phyloP scores from a whole-genome alignment of 441 rosid genomes.

The Arabidopsis lyrata region DNA sequence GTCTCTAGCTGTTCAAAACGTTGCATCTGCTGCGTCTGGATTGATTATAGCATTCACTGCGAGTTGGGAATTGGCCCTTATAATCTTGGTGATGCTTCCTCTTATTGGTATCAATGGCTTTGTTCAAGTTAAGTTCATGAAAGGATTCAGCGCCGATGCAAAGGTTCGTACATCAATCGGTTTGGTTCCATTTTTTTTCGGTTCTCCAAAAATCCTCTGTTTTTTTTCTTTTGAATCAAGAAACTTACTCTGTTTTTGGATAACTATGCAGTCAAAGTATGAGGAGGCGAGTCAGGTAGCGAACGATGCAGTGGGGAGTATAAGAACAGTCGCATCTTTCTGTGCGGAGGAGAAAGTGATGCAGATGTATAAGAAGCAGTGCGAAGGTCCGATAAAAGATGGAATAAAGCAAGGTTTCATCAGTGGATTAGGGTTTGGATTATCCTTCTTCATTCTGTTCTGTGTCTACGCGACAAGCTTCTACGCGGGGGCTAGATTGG shows the following conservation, averaged over 20 bases:
- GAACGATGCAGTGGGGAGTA: conserved; percentile 62
- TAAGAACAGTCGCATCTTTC: conserved; percentile 63
- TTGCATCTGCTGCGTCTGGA: conserved; percentile 56
- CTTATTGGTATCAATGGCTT: conserved; percentile 53
- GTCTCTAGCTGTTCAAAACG: conserved; percentile 51
- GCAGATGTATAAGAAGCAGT: conserved; percentile 55
- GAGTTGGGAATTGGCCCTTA: conserved; percentile 57
- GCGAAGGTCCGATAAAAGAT: conserved; percentile 56
- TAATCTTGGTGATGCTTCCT: conserved; percentile 59
- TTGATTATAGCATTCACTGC: conserved; percentile 59
- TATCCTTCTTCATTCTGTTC: conserved; percentile 53
- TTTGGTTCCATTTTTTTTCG: background rate
- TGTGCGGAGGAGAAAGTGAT: conserved; percentile 66
- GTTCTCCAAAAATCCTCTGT: background rate
- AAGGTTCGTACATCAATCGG: conserved; percentile 47
- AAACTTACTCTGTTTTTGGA: conserved; percentile 2
- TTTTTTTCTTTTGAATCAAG: conserved; percentile 19
- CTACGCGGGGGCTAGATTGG: conserved; percentile 57
- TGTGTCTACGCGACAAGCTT: conserved; percentile 55
- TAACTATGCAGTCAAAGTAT: conserved; percentile 52
- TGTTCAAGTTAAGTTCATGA: conserved; percentile 53
- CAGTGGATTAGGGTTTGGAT: conserved; percentile 58
- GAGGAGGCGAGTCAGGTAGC: conserved; percentile 71
- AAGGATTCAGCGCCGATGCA: conserved; percentile 60
- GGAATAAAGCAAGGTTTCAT: conserved; percentile 58